Percentiles rank a stretch among this genome's conserved stretches.
These are phyloP conservation scores for Cutaneotrichosporon cyanovorans DNA, from an alignment of 1,284 basidiomycete genomes.

Conservation along the genomic window DNA sequence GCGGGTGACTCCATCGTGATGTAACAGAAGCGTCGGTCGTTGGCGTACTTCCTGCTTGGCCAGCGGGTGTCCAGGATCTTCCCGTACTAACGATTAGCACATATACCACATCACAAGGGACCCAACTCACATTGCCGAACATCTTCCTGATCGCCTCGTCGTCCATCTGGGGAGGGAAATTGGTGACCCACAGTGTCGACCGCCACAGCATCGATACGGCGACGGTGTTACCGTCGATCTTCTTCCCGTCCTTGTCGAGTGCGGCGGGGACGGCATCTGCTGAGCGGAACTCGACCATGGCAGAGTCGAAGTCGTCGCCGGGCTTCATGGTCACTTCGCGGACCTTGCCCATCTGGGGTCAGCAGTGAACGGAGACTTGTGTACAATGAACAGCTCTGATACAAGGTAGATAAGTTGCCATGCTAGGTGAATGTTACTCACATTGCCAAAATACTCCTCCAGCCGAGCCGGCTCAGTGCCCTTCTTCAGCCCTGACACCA, in stretches of 20 bases:
- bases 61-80: conserved; percentile 88
- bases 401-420: too few species aligned
- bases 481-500: conserved; percentile 65
- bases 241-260: conserved; percentile 87
- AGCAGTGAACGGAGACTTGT: background rate
- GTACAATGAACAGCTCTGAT: background rate
- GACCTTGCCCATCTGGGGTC: conserved; percentile 66
- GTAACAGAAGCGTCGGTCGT: conserved; percentile 85
- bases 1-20: conserved; percentile 78
- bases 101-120: conserved; percentile 6
- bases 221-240: conserved; percentile 60
- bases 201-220: conserved; percentile 83
- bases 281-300: conserved; percentile 43
- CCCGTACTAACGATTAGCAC: conserved; percentile 62
- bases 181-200: conserved; percentile 92
- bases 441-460: conserved; percentile 72
- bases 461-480: conserved; percentile 60
- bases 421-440: conserved; percentile 45
- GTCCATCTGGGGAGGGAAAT: conserved; percentile 82
- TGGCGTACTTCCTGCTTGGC: conserved; percentile 95
- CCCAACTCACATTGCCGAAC: conserved; percentile 60
- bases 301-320: conserved; percentile 26
- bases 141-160: conserved; percentile 66
- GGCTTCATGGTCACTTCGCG: conserved; percentile 58
- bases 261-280: conserved; percentile 69